Base-by-base conservation (phyloP, 2,329 filamentous ascomycete species). In the Aspergillus fructus region DNA sequence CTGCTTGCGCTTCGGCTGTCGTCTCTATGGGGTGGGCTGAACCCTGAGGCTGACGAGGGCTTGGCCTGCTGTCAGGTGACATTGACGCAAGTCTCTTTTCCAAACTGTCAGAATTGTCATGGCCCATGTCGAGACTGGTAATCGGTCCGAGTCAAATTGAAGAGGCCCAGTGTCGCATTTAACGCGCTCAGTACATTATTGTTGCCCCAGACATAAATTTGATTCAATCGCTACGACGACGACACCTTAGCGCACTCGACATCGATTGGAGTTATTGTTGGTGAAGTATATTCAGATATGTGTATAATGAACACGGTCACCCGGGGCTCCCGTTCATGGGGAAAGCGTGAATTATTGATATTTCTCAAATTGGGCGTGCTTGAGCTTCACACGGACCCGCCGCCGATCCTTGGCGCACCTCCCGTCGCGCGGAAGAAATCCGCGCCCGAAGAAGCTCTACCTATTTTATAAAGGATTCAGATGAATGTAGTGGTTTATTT, bases 81-180 rank as follows among this genome's bases (percentile, higher is more conserved):
- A 49, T 47, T 37, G 64, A 53, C 42, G 59, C 65, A 42, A 56
- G 57, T 56, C 58, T 68, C 47, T 64, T 63, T 47, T 63, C 61
- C 42, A 63, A 65, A 37, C 62, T 57, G 49, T 63, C 62, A 45
- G 62, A 61, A 49, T 52, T 49, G 56, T 57, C 68, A 69, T 71
- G 62, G 57, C 68, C 68, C 71, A 74, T 73, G 39, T 63, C 71
- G 64, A 61, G 51, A 56, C 57, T 30, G 52, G 53, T 55, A 54
- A 47, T 43, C 58, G 51, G 34, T 50, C 41, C 24, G 15, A 33
- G 52, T 47, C 50, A 45, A 19, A 49, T 34, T 39, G 30, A 55
- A 54, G 52, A 42, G 27, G 49, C 37, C 51, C 51, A 59, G 51
- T 41, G 49, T 54, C 30, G 23, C 33, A 57, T 41, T 13, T 23